Conservation (phyloP, 1,139 yeast species). For the Geotrichum fermentans region DNA sequence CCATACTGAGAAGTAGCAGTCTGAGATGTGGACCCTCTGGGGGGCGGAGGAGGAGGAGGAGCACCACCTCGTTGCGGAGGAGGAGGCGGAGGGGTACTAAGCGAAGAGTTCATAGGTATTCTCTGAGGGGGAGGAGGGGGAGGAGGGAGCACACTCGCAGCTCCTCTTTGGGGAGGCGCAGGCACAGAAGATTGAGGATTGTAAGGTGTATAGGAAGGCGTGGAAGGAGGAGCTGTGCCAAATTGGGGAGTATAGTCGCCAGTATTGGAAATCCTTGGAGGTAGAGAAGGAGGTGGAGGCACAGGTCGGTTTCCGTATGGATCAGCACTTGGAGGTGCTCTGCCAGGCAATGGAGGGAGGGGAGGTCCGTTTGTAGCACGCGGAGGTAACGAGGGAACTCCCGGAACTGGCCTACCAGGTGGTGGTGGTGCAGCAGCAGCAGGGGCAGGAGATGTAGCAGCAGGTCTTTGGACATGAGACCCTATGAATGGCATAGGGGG, state of each 20-base stretch:
- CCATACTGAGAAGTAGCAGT: slow-evolving; percentile 30
- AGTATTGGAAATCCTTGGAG: slow-evolving; percentile 16
- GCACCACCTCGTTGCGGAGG: slow-evolving; percentile 21
- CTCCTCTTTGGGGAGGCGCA: slow-evolving; percentile 20
- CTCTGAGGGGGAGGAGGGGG: slow-evolving; percentile 36
- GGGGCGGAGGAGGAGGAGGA: slow-evolving; percentile 37
- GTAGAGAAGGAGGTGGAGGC: slow-evolving; percentile 18
- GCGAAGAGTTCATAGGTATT: slow-evolving; percentile 25
- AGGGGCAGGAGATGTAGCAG: slow-evolving; percentile 20
- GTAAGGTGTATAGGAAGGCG: slow-evolving; percentile 17
- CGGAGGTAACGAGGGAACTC: slow-evolving; percentile 11
- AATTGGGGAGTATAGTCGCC: slow-evolving; percentile 18
- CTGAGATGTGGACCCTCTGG: slow-evolving; percentile 26
- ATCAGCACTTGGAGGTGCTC: slow-evolving; percentile 7
- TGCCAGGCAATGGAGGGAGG: slow-evolving; percentile 17
- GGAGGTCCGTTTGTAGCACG: slow-evolving; percentile 9
- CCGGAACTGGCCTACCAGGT: slow-evolving; percentile 18
- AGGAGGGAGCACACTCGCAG: slow-evolving; percentile 26
- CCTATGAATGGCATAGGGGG: slow-evolving; percentile 36
- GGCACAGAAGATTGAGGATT: slow-evolving; percentile 15
- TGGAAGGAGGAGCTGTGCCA: slow-evolving; percentile 21
- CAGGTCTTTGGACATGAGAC: slow-evolving; percentile 26
- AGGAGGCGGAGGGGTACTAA: slow-evolving; percentile 29
- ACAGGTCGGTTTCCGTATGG: slow-evolving; percentile 16
- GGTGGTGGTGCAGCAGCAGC: slow-evolving; percentile 22